Evolutionary conservation across 2,329 filamentous ascomycete species (phyloP), one percentile per base, ranked within the genome.

Genomic region (Colletotrichum nymphaeae): DNA sequence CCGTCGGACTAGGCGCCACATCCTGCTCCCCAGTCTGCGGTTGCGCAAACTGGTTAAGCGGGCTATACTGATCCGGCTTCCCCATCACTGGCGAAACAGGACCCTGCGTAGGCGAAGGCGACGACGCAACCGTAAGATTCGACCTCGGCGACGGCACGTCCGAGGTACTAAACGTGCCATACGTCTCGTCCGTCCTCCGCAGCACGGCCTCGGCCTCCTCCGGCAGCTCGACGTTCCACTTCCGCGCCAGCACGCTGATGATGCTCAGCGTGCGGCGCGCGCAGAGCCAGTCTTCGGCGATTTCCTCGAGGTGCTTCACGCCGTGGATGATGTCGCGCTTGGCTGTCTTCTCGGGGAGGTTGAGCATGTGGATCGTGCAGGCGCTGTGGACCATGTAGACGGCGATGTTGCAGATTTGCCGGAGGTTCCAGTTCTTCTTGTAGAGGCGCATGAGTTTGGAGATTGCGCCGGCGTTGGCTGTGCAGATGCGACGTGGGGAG

Each of bases 371-470:
- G 52, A 98, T 97, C 0, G 95, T 98, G 80, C 95, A 98, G 35
- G 97, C 95, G 5, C 95, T 97, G 81, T 98, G 96, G 0, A 94
- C 89, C 83, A 98, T 98, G 82, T 99, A 99, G 0, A 98, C 95
- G 3, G 94, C 95, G 78, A 98, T 95, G 79, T 98, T 98, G 84
- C 94, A 97, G 42, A 99, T 98, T 80, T 98, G 96, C 5, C 95
- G 92, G 14, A 98, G 85, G 11, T 96, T 95, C 82, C 98, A 97
- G 1, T 93, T 93, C 77, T 96, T 94, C 82, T 97, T 98, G 84
- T 98, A 99, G 1, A 98, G 85, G 0, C 97, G 92, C 84, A 98
- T 93, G n/a, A 98, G 86, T 79, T 98, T 98, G 0, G 95, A 98
- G 68, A 98, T 97, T 75, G 93, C 92, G 2, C 93, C 92, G 0